phyloP scores from a whole-genome alignment of 352 stramenopile species.

The Pythium rhizo-oryzae region DNA sequence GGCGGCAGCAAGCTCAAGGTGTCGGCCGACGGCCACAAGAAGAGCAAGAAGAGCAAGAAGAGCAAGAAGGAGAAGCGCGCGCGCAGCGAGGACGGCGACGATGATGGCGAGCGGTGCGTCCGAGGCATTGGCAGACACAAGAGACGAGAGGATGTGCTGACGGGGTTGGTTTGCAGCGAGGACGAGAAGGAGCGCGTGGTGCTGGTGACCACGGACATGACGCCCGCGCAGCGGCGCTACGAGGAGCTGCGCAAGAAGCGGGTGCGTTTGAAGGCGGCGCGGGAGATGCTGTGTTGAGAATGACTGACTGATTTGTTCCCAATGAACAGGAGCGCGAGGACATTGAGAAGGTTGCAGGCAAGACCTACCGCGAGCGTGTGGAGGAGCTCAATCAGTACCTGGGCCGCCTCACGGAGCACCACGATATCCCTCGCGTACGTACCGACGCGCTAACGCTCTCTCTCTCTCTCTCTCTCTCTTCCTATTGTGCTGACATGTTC shows the following conservation, averaged over 20 bases:
- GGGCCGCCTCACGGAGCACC: constrained; percentile 95
- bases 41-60: constrained; percentile 45
- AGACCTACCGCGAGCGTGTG: constrained; percentile 92
- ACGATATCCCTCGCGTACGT: constrained; percentile 96
- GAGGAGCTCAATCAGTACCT: constrained; percentile 98
- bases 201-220: constrained; percentile 55
- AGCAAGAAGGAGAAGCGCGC: constrained; percentile 41
- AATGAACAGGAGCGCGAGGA: constrained; percentile 74
- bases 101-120: constrained; percentile 10
- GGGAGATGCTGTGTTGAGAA: not conserved
- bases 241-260: constrained; percentile 80
- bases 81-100: constrained; percentile 8
- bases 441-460: not conserved
- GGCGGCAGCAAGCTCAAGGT: constrained; percentile 63
- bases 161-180: not conserved
- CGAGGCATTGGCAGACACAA: constrained; percentile 5
- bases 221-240: constrained; percentile 75
- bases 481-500: too few relatives aligned
- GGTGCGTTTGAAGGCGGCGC: constrained; percentile 37
- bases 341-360: constrained; percentile 83
- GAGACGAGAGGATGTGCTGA: not conserved
- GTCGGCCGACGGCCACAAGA: constrained; percentile 49
- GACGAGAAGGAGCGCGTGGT: constrained; percentile 27
- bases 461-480: too few relatives aligned
- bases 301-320: too few relatives aligned